phyloP scores from a whole-genome alignment of 2,329 filamentous ascomycete species.

The Apiospora aurea region DNA sequence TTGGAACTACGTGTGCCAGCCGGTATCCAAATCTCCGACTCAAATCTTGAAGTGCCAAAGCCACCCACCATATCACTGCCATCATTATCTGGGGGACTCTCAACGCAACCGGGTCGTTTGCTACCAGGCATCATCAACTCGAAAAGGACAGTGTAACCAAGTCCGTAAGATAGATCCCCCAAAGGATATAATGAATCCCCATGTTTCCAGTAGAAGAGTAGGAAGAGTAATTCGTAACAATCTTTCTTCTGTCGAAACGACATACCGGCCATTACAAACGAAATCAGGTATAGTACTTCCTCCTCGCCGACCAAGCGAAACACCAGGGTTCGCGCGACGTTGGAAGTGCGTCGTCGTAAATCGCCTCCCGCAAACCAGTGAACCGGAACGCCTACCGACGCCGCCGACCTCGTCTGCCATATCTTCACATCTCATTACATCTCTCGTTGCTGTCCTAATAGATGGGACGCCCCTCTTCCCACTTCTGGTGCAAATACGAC shows the following conservation, averaged over 20 bases:
- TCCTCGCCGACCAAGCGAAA: conserved; percentile 2
- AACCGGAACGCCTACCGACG: conserved; percentile 10
- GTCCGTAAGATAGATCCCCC: background rate
- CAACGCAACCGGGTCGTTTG: background rate
- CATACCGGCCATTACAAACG: conserved; percentile 3
- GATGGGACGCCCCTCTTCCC: conserved; percentile 48
- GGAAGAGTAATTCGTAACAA: background rate
- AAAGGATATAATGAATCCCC: background rate
- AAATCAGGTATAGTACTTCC: conserved; percentile 7
- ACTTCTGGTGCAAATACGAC: conserved; percentile 44
- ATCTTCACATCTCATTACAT: conserved; percentile 15
- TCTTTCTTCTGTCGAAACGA: background rate
- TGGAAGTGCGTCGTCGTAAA: background rate
- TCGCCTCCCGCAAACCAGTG: background rate
- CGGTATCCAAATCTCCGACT: background rate
- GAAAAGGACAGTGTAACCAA: background rate
- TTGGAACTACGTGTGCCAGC: background rate
- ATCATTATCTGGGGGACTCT: background rate
- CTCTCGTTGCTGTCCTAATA: conserved; percentile 37
- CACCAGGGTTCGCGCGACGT: conserved; percentile 1
- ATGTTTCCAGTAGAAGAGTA: background rate
- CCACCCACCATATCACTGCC: too few species aligned
- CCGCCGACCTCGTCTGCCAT: conserved; percentile 5
- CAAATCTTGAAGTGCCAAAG: background rate
- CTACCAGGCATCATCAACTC: background rate